Base-by-base conservation (phyloP, 2,329 filamentous ascomycete species). In the Ceratocystis smalleyi region DNA sequence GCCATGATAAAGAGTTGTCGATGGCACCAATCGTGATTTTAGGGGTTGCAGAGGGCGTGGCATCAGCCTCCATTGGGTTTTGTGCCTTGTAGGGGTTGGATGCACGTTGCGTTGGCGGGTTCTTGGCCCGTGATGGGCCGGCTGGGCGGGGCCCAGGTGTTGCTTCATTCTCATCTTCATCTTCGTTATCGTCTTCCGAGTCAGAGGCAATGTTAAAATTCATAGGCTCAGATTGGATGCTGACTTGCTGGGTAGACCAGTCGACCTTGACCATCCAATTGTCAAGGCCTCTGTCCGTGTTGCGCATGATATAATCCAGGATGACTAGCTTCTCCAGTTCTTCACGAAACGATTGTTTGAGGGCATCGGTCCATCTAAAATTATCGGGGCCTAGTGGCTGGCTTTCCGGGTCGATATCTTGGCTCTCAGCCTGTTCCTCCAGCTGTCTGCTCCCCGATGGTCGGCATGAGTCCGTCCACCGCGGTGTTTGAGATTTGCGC, bases 261-360 rank as follows among this genome's bases (percentile, higher is more conserved):
- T 99, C 91, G 40, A 99, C 89, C 74, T 90, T 94, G 72, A 99
- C 91, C 94, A 99, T 99, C 94, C 94, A 99, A 70, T 99, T 99
- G 73, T 99, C 94, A 65, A 96, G 78, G 1, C 94, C 94, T 75
- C 94, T 83, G 73, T 99, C 94, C 1, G 94, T 99, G 72, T 99
- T 99, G 65, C 94, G 84, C 94, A 99, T 99, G 68, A 99, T 95
- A 73, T 99, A 99, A 75, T 99, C 94, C 68, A 99, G 75, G 70
- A 99, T 95, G 24, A 99, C 95, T 6, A 99, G 79, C 74, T 96
- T 97, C 76, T 99, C 94, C 59, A 99, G 80, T 75, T 97, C 89
- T 74, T 99, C 94, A 45, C 94, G 81, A 72, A 99, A 96, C 0
- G 89, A 88, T 73, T 95, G 89, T 72, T 97, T 95, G 57, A 99